phyloP scores from a whole-genome alignment of 805 yeast genomes.

The Zygoascus ofunaensis region DNA sequence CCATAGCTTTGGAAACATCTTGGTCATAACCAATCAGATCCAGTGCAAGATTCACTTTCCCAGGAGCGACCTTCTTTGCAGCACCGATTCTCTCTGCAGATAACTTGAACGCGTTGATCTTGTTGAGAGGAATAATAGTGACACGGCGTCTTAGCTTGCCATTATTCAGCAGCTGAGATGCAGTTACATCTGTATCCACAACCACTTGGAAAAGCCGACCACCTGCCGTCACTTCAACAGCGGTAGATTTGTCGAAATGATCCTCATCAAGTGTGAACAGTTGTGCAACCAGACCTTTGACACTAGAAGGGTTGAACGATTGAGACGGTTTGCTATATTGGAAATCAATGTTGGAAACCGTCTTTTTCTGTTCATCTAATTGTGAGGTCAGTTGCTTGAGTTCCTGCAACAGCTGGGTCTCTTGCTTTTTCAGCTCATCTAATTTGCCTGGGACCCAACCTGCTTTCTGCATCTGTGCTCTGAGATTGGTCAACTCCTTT shows the following conservation, averaged over 20 bases:
- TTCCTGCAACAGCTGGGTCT: slow-evolving; percentile 33
- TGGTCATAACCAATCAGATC: slow-evolving; percentile 66
- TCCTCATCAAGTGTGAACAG: slow-evolving; percentile 55
- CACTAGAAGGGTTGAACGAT: slow-evolving; percentile 49
- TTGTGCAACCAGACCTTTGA: slow-evolving; percentile 86
- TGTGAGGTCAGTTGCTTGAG: slow-evolving; percentile 38
- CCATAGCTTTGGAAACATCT: slow-evolving; percentile 74
- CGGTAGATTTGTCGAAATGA: slow-evolving; percentile 57
- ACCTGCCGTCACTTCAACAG: slow-evolving; percentile 92
- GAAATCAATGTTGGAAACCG: slow-evolving; percentile 67
- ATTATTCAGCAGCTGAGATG: slow-evolving; percentile 67
- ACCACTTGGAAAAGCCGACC: slow-evolving; percentile 82
- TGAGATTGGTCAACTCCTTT: slow-evolving; percentile 31
- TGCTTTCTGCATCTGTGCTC: slow-evolving; percentile 36
- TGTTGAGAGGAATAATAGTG: slow-evolving; percentile 86
- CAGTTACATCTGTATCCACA: slow-evolving; percentile 79
- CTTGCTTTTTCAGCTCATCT: slow-evolving; percentile 17
- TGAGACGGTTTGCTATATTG: slow-evolving; percentile 56
- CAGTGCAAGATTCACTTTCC: slow-evolving; percentile 81
- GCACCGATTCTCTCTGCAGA: slow-evolving; percentile 42
- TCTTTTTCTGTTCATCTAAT: slow-evolving; percentile 48
- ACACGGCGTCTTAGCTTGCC: slow-evolving; percentile 76
- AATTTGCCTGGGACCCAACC: slow-evolving; percentile 35
- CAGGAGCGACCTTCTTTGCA: slow-evolving; percentile 75
- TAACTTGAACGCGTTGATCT: slow-evolving; percentile 56